Base-by-base conservation (phyloP, 1,284 basidiomycete genomes). In the Stereum hirsutum region DNA sequence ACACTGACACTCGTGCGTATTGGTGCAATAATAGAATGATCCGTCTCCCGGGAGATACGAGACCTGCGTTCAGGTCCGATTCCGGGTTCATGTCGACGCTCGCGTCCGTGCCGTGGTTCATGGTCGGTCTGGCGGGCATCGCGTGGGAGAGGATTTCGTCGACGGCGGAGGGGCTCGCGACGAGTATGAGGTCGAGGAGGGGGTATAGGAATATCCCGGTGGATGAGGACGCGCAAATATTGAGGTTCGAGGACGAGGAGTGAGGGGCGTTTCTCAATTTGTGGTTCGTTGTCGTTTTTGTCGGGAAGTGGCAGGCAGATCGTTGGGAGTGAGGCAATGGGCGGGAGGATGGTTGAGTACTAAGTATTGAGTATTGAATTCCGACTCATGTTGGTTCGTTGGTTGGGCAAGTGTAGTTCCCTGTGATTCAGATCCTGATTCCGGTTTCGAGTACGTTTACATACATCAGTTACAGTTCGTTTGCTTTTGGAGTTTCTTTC, bases 221-320 rank as follows among this genome's bases (percentile, higher is more conserved):
- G 44, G 90, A 94, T 57, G 90, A 92, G 58, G 90, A 94, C 64
- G 90, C 89, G 44, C 86, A 88, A 65, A 75, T 89, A 45, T 61
- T 89, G 45, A 68, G 78, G 39, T 89, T 89, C 55, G 85, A 87
- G 54, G 86, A 89, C 54, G 87, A 89, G 56, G 82, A 48, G 26
- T 48, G 28, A 39, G 26, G 10, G 20, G 12, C 17, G 17, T 11
- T 23, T 31, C 31, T 28, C 28, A 20, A 10, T 28, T 31, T 19
- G 11, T 14, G 39, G 5, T 6, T 15, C 6, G 8, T 41, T 15
- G 31, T 14, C 27, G 2, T 10, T 12, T 42, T 5, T 42, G 20
- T 35, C 15, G n/a, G n/a, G n/a, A n/a, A n/a, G n/a, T n/a, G n/a
- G n/a, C n/a, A n/a, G n/a, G n/a, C n/a, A n/a, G n/a, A n/a, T n/a